Evolutionary conservation across 2,329 filamentous ascomycete species (phyloP).

Genomic region (Calonectria pseudoreteaudii): DNA sequence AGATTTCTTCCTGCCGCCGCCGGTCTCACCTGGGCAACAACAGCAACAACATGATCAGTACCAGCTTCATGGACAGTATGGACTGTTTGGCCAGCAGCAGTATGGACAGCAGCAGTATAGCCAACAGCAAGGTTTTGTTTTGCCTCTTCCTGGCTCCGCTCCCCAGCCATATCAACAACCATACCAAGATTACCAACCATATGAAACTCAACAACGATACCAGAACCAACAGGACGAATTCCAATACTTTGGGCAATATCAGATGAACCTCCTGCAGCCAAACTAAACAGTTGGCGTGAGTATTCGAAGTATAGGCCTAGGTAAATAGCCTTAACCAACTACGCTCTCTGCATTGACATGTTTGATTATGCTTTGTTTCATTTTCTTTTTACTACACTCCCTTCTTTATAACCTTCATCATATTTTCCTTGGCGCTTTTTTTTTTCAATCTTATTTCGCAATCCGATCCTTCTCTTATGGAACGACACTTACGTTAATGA

Average conservation of each 20-base stretch:
- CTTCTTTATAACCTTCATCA: neutral
- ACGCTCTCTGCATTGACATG: neutral
- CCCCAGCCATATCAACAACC: neutral
- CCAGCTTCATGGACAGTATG: neutral
- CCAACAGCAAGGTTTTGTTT: neutral
- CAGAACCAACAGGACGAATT: neutral
- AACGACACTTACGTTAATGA: neutral
- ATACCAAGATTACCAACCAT: neutral
- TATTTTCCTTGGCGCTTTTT: neutral
- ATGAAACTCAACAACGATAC: no score
- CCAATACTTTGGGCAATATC: neutral
- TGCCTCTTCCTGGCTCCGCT: neutral
- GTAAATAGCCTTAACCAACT: neutral
- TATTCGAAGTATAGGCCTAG: neutral
- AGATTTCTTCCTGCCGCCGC: neutral
- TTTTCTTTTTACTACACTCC: neutral
- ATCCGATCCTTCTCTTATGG: neutral
- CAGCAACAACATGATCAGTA: neutral
- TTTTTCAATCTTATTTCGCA: neutral
- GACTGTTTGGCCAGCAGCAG: neutral
- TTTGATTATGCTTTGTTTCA: neutral
- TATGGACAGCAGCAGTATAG: neutral
- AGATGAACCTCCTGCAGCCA: neutral
- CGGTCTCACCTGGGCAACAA: neutral
- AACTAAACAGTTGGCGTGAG: neutral